Conservation (phyloP, 2,329 filamentous ascomycete genomes). For the Claviceps sp. region DNA sequence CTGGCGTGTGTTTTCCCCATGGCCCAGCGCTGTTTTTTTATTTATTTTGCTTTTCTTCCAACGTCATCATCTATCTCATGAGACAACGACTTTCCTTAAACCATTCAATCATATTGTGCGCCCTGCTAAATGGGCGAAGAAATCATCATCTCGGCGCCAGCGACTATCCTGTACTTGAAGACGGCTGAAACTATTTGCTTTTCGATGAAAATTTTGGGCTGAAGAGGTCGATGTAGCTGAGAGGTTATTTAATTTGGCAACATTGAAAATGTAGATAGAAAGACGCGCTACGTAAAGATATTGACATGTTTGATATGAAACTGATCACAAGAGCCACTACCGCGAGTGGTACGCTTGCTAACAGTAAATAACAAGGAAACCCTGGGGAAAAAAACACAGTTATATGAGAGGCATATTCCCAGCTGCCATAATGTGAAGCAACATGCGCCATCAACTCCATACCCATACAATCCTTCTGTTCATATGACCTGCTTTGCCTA, state of each 20-base stretch:
- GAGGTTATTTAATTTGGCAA: too few species aligned
- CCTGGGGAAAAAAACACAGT: neutral
- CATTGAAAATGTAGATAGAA: too few species aligned
- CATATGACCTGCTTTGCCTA: neutral
- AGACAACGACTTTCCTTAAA: conserved; percentile 5
- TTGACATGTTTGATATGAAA: neutral
- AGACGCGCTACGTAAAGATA: too few species aligned
- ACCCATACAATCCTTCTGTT: neutral
- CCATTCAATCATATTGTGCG: conserved; percentile 15
- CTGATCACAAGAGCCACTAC: neutral
- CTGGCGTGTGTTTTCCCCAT: neutral
- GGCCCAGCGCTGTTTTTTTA: neutral
- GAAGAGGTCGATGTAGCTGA: too few species aligned
- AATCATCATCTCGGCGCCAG: neutral
- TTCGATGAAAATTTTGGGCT: too few species aligned
- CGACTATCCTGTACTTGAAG: neutral
- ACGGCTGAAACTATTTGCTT: too few species aligned
- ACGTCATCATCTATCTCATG: neutral
- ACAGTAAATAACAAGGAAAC: neutral
- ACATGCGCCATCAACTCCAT: neutral
- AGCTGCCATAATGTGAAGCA: neutral
- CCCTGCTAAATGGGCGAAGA: conserved; percentile 18
- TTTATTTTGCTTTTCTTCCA: neutral
- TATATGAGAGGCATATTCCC: neutral
- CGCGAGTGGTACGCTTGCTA: neutral